Percentiles rank a stretch among this genome's conserved stretches.
phyloP scores from a whole-genome alignment of 2,329 filamentous ascomycete species.

The Botrytis porri region DNA sequence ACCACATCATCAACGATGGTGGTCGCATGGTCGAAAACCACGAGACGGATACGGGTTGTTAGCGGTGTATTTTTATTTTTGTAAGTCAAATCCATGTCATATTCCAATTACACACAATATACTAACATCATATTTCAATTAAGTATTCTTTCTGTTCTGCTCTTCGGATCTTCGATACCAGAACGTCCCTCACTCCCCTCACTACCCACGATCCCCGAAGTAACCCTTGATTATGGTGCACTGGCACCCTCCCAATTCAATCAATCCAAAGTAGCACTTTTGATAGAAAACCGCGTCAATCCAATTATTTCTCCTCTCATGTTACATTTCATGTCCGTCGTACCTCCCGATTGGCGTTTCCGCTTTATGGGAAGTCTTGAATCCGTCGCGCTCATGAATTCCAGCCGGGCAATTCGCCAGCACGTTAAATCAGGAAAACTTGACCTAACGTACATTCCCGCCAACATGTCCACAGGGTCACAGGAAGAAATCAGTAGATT shows the following conservation, averaged over 20 bases:
- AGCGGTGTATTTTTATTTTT: constrained; percentile 31
- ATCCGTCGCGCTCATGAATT: constrained; percentile 46
- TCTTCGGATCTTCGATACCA: constrained; percentile 31
- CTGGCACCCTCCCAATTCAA: constrained; percentile 18
- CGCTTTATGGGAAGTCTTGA: constrained; percentile 50
- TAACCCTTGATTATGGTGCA: constrained; percentile 20
- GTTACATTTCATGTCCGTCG: constrained; percentile 53
- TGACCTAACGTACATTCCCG: constrained; percentile 50
- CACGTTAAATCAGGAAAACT: constrained; percentile 42
- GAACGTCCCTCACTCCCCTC: constrained; percentile 22
- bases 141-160: constrained; percentile 29
- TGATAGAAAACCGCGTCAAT: constrained; percentile 50
- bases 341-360: constrained; percentile 54
- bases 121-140: constrained; percentile 7
- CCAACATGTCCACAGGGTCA: constrained; percentile 48
- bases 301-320: constrained; percentile 49
- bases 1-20: constrained; percentile 26
- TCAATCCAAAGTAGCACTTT: constrained; percentile 44
- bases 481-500: constrained; percentile 52
- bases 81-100: constrained; percentile 24
- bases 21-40: constrained; percentile 35
- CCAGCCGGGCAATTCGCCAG: constrained; percentile 45
- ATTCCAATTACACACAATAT: neutral
- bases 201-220: constrained; percentile 20
- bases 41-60: constrained; percentile 33